phyloP scores from a whole-genome alignment of 2,329 filamentous ascomycete genomes.

The Cladosporium sp. region DNA sequence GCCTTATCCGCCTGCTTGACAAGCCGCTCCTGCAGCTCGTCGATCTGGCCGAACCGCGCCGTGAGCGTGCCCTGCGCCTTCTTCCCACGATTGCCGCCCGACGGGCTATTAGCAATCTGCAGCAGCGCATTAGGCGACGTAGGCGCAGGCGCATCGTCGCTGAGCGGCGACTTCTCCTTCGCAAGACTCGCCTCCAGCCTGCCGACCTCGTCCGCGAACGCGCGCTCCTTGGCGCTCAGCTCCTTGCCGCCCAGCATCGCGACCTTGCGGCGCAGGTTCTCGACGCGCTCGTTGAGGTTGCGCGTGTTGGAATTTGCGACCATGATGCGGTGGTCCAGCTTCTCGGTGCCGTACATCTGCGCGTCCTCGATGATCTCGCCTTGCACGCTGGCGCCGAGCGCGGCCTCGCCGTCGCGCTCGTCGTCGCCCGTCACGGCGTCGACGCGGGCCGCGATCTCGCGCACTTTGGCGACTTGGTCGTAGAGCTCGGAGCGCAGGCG shows the following conservation, averaged over 20 bases:
- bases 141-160: background rate
- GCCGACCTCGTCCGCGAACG: constrained; percentile 53
- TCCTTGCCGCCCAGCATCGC: constrained; percentile 45
- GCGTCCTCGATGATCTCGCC: constrained; percentile 14
- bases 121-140: constrained; percentile 26
- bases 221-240: constrained; percentile 51
- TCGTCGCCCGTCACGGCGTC: constrained; percentile 59
- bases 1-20: constrained; percentile 25
- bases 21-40: constrained; percentile 23
- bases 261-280: constrained; percentile 50
- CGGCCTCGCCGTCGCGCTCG: constrained; percentile 44
- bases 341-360: constrained; percentile 30
- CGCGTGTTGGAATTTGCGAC: constrained; percentile 51
- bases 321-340: constrained; percentile 54
- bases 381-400: constrained; percentile 1
- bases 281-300: constrained; percentile 53
- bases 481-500: constrained; percentile 61
- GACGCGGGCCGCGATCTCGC: constrained; percentile 59
- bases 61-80: constrained; percentile 14
- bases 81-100: background rate
- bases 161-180: background rate
- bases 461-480: constrained; percentile 60
- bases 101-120: constrained; percentile 19
- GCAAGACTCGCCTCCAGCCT: constrained; percentile 31
- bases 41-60: constrained; percentile 21